Evolutionary conservation across 352 stramenopile genomes (phyloP), one percentile per base, ranked within the genome.

Genomic region (Globisporangium spiculum): DNA sequence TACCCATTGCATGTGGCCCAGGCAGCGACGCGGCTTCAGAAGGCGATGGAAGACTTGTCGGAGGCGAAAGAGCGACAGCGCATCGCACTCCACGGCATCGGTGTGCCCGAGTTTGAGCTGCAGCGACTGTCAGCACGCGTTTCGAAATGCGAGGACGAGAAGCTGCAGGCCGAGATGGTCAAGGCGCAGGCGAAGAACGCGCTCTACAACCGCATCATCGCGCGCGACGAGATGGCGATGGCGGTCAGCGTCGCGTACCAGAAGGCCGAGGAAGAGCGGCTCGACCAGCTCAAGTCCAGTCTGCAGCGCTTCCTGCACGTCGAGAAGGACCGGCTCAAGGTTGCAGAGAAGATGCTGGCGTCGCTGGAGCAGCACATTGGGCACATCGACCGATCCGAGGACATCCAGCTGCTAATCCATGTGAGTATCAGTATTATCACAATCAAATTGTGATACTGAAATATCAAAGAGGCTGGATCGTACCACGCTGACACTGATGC

Each of bases 151-250:
- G 75, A 90, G 50, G 84, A 93, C 16, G 83, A 91, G 48, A 77
- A 83, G 10, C 71, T 76, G 52, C 79, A 90, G 46, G 83, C 86
- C 0, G 72, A 89, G 67, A 75, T 90, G 65, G 66, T 65, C 7
- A 85, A 85, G 63, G 79, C 75, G 36, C 76, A 88, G 34, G 77
- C 81, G 32, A 96, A 96, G 79, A 91, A 76, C 59, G 73, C 75
- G n/a, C 65, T 96, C 56, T 93, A 93, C 75, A 88, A 93, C 62
- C 78, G 82, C 54, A 94, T 94, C 41, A 79, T 96, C 26, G 68
- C 88, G n/a, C 76, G 88, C 12, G 88, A 96, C 59, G 88, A 96
- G 71, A 96, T 96, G 88, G 85, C 81, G n/a, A 96, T 96, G 88
- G 88, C 88, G 41, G 86, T 96, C 38, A 94, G 86, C 71, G 86